Evolutionary conservation across 2,329 filamentous ascomycete genomes (phyloP).

Genomic region (Coleophoma crateriformis): DNA sequence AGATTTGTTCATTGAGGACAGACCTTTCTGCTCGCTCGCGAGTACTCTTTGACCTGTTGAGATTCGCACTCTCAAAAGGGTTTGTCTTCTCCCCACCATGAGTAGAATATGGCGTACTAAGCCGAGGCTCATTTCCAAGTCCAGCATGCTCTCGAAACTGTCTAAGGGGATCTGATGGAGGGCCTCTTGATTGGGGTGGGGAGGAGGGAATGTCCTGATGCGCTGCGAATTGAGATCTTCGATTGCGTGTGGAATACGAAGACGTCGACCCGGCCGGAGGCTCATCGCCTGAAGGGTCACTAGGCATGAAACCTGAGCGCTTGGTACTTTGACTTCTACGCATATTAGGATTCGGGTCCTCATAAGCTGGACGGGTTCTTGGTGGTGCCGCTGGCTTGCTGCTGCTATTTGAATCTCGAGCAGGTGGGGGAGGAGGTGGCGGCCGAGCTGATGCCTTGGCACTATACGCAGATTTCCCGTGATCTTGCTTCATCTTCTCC

Average conservation of each 20-base stretch:
- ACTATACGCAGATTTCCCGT: constrained; percentile 1
- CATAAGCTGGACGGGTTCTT: constrained; percentile 11
- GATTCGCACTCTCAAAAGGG: constrained; percentile 40
- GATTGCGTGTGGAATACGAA: constrained; percentile 22
- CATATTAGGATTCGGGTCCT: constrained; percentile 8
- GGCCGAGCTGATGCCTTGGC: constrained; percentile 5
- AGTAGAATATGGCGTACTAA: constrained; percentile 51
- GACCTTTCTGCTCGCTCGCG: constrained; percentile 6
- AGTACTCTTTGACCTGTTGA: constrained; percentile 25
- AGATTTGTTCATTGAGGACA: background rate
- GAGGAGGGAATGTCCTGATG: constrained; percentile 11
- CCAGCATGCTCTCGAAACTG: constrained; percentile 35
- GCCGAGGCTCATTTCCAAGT: constrained; percentile 38
- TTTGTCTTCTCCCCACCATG: constrained; percentile 54
- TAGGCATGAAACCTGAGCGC: constrained; percentile 25
- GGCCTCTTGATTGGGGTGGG: constrained; percentile 17
- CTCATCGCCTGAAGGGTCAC: constrained; percentile 24
- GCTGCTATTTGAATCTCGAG: constrained; percentile 16
- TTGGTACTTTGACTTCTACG: constrained; percentile 17
- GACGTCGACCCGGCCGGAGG: constrained; percentile 21
- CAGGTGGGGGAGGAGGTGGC: constrained; percentile 16
- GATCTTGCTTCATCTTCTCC: constrained; percentile 20
- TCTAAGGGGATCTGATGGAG: constrained; percentile 36
- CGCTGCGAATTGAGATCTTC: constrained; percentile 9
- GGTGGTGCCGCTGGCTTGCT: constrained; percentile 9